These are phyloP conservation scores for Globisporangium megalacanthum DNA, from an alignment of 352 stramenopile genomes.

Conservation along the genomic window DNA sequence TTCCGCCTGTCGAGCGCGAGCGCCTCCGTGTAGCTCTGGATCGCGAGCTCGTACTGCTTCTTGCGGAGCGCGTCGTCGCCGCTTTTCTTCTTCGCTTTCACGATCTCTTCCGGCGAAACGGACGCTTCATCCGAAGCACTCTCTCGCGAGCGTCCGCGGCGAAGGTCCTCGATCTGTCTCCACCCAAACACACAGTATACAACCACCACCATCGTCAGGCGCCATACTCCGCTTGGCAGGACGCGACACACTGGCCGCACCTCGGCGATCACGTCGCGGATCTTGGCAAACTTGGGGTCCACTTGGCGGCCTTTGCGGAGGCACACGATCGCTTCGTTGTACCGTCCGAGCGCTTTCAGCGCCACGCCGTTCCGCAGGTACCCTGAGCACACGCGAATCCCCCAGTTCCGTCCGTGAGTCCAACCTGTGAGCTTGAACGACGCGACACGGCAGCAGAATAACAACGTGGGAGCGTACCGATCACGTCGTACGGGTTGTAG, in stretches of 20 bases:
- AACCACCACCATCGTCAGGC: not conserved
- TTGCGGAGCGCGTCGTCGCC: conserved; percentile 42
- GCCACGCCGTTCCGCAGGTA: conserved; percentile 92
- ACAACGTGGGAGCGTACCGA: conserved; percentile 30
- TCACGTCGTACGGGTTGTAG: conserved; percentile 92
- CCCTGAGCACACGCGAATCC: conserved; percentile 15
- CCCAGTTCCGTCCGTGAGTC: not conserved
- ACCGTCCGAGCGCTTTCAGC: conserved; percentile 79
- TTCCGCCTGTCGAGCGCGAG: conserved; percentile 44
- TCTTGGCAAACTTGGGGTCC: conserved; percentile 63
- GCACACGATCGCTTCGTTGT: conserved; percentile 59
- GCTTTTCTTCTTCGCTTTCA: conserved; percentile 23
- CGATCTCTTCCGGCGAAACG: conserved; percentile 8
- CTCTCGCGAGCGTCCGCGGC: conserved; percentile 16
- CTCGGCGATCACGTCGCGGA: conserved; percentile 49
- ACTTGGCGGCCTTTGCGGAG: conserved; percentile 68
- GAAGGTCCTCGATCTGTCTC: conserved; percentile 11
- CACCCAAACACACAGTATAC: not conserved
- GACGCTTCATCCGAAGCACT: conserved; percentile 22
- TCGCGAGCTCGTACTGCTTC: conserved; percentile 40
- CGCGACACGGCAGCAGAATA: not conserved
- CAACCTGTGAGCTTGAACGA: not conserved
- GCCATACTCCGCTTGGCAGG: not conserved
- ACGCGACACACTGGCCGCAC: conserved; percentile 9
- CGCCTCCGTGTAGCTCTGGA: conserved; percentile 44